A percentile compares a stretch with the other conserved stretches of the same genome.
Conservation (phyloP, 345 rosid species). For the Brassica nigra region DNA sequence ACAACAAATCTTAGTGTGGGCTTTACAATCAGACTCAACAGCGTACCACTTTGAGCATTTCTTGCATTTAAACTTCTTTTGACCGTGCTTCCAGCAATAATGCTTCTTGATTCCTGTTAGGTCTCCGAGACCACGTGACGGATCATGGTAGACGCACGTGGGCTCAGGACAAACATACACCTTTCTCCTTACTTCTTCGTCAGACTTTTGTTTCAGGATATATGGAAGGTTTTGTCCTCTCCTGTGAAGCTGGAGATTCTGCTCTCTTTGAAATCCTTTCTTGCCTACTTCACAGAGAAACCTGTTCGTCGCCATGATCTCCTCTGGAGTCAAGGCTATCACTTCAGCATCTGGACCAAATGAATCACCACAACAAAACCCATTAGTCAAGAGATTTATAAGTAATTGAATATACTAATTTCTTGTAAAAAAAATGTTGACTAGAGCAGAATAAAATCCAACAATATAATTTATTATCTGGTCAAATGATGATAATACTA, state of each 20-base stretch:
- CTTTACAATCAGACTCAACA: conserved; percentile 84
- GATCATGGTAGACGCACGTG: conserved; percentile 81
- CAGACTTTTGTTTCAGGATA: conserved; percentile 68
- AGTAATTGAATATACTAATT: conserved; percentile 10
- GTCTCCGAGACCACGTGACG: conserved; percentile 79
- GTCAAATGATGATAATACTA: background rate
- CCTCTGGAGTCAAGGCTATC: conserved; percentile 77
- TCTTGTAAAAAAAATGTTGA: conserved; percentile 27
- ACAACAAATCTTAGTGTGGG: conserved; percentile 71
- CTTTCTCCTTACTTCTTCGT: conserved; percentile 67
- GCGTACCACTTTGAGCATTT: conserved; percentile 73
- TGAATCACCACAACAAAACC: background rate
- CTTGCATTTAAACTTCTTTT: conserved; percentile 82
- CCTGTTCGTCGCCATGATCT: conserved; percentile 77
- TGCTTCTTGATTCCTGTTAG: conserved; percentile 82
- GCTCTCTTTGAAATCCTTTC: conserved; percentile 82
- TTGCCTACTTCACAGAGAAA: conserved; percentile 82
- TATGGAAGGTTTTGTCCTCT: conserved; percentile 83
- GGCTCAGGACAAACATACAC: conserved; percentile 84
- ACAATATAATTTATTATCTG: background rate
- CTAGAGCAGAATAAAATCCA: background rate
- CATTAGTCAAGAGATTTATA: background rate
- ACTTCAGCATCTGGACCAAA: conserved; percentile 85
- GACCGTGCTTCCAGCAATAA: conserved; percentile 69
- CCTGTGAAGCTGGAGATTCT: conserved; percentile 78